Conservation (phyloP, 345 rosid species). For the Iberis pinnata region DNA sequence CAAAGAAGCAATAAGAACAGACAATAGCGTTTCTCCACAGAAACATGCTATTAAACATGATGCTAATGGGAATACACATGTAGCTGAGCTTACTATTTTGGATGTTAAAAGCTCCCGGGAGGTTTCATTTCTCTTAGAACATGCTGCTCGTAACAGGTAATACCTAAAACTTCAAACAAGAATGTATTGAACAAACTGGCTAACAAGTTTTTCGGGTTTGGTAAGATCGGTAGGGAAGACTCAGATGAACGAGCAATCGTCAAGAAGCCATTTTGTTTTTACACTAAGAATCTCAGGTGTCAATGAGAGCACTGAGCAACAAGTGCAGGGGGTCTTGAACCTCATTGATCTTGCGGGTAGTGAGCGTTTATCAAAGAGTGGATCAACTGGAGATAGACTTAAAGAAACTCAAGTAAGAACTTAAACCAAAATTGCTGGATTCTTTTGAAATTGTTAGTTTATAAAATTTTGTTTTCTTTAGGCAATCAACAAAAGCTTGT, state of each 20-base stretch:
- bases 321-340: constrained; percentile 91
- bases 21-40: constrained; percentile 47
- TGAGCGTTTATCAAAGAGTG: constrained; percentile 93
- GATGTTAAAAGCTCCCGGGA: constrained; percentile 64
- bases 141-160: constrained; percentile 82
- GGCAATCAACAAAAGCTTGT: constrained; percentile 93
- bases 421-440: background rate
- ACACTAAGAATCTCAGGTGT: constrained; percentile 74
- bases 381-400: constrained; percentile 89
- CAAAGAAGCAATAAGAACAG: constrained; percentile 45
- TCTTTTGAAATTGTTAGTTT: background rate
- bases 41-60: constrained; percentile 69
- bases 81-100: constrained; percentile 65
- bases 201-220: background rate
- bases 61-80: constrained; percentile 73
- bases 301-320: constrained; percentile 95
- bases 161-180: background rate
- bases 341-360: constrained; percentile 99
- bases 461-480: constrained; percentile 22
- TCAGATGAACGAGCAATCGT: constrained; percentile 80
- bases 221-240: constrained; percentile 88
- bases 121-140: constrained; percentile 66
- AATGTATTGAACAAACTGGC: background rate
- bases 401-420: constrained; percentile 81
- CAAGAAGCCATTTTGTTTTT: constrained; percentile 86